Conservation (phyloP, 164 flowering plant species). For the Paratinospora sagittata region DNA sequence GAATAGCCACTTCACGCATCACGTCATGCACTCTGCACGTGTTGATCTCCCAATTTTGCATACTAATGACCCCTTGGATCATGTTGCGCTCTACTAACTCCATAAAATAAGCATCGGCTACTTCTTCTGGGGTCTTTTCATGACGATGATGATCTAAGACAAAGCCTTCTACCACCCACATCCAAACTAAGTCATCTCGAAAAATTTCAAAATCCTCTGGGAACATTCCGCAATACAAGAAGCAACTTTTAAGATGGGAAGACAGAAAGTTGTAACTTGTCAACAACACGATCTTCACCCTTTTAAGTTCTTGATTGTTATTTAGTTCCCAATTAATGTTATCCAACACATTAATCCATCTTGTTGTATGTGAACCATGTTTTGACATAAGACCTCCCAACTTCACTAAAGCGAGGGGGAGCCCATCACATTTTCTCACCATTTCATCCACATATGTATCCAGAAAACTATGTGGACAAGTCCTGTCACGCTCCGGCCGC, state of each 20-base stretch:
- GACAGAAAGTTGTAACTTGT: not conserved
- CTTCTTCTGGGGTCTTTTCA: not conserved
- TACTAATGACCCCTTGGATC: not conserved
- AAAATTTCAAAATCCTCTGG: not conserved
- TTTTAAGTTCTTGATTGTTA: not conserved
- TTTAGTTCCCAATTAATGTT: not conserved
- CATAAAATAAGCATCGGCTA: not conserved
- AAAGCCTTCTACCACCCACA: not conserved
- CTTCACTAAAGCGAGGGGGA: not conserved
- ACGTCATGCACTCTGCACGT: not conserved
- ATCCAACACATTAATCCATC: not conserved
- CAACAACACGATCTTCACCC: too few relatives aligned
- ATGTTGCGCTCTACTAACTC: not conserved
- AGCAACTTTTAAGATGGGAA: not conserved
- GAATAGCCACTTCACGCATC: not conserved
- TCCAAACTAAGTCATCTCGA: not conserved
- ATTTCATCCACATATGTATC: not conserved
- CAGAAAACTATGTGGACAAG: not conserved
- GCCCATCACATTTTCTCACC: not conserved
- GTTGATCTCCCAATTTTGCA: not conserved
- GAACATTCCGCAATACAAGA: not conserved
- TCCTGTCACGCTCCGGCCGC: too few relatives aligned
- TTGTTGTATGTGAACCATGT: not conserved
- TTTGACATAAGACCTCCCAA: not conserved
- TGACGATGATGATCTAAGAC: not conserved